Base-by-base conservation (phyloP, 106 monocot genomes). In the Iris macrosiphon region DNA sequence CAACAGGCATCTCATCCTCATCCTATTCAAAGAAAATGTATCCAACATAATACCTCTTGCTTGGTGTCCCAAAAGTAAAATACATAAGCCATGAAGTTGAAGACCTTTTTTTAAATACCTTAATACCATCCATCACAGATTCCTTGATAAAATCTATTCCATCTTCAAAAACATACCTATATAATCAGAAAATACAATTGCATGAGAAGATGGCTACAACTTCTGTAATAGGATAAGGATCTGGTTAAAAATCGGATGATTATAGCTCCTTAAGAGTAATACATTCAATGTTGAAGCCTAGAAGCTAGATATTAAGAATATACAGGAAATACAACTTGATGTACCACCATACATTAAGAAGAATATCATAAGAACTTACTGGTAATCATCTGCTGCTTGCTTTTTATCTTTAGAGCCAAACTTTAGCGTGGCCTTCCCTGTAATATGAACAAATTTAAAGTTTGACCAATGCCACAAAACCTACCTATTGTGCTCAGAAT, bases 91-190 rank as follows among this genome's bases (percentile, higher is more conserved):
- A 64, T 45, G 52, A 52, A 40, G 25, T 15, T 24, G 15, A 57
- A 53, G n/a, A 20, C 31, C 17, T 37, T 46, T 49, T 47, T 46
- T 32, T 20, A 51, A 68, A 48, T 75, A 55, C 88, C 79, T 88
- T 51, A 12, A 40, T 59, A 20, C 85, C 89, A 68, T 82, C 95
- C 71, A 95, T 82, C 18, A 85, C 82, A 29, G 81, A 79, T 48
- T 72, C 81, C 70, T 79, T 95, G 40, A 95, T 83, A 65, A 95
- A 95, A 48, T 89, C 77, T 61, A 95, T 74, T 10, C 72, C 74
- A 77, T 95, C 89, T 67, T 95, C 95, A 69, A 95, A 95, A 21
- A 95, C 95, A 74, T 76, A 95, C 67, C 95, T 95, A 50, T n/a
- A n/a, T n/a, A n/a, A n/a, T n/a, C n/a, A n/a, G n/a, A n/a, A n/a